Evolutionary conservation across 768 basidiomycete genomes (phyloP).

Genomic region (Psilocybe sp.): DNA sequence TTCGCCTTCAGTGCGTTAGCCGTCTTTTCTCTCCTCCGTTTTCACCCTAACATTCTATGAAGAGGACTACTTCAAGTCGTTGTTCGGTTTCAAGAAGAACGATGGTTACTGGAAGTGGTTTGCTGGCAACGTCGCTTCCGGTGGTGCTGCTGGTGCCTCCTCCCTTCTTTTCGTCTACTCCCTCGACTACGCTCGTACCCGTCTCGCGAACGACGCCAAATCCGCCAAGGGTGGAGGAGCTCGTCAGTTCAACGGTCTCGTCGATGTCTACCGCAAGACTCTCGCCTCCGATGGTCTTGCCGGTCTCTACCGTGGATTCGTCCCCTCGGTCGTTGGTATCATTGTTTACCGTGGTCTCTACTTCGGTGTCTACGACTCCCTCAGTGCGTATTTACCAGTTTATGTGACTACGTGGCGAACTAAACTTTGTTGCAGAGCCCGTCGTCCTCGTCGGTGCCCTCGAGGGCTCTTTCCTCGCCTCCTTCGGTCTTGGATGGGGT

Average conservation of each 20-base stretch:
- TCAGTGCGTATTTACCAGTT: conserved; percentile 55
- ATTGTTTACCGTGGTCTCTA: conserved; percentile 99
- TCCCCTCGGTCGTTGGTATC: conserved; percentile 99
- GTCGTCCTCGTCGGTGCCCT: conserved; percentile 96
- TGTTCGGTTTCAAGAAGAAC: conserved; percentile 97
- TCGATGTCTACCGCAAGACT: conserved; percentile 97
- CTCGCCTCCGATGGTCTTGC: conserved; percentile 96
- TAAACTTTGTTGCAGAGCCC: conserved; percentile 59
- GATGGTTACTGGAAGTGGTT: conserved; percentile 99
- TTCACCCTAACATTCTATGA: conserved; percentile 14
- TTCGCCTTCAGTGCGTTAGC: conserved; percentile 91
- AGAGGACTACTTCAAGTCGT: conserved; percentile 99
- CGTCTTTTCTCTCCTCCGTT: background rate
- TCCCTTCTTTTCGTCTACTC: conserved; percentile 99
- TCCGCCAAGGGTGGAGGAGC: conserved; percentile 86
- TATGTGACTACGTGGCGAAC: conserved; percentile 12
- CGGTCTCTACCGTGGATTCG: conserved; percentile 99
- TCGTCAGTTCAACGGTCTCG: conserved; percentile 98
- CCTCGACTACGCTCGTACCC: conserved; percentile 98
- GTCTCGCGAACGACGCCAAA: conserved; percentile 97
- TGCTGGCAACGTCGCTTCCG: conserved; percentile 94
- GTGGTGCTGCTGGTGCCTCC: conserved; percentile 99
- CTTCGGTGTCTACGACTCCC: conserved; percentile 95
- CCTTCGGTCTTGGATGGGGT: conserved; percentile 97
- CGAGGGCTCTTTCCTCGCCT: conserved; percentile 95